Conservation (phyloP, 2,329 filamentous ascomycete species). For the Pseudocercospora musae region DNA sequence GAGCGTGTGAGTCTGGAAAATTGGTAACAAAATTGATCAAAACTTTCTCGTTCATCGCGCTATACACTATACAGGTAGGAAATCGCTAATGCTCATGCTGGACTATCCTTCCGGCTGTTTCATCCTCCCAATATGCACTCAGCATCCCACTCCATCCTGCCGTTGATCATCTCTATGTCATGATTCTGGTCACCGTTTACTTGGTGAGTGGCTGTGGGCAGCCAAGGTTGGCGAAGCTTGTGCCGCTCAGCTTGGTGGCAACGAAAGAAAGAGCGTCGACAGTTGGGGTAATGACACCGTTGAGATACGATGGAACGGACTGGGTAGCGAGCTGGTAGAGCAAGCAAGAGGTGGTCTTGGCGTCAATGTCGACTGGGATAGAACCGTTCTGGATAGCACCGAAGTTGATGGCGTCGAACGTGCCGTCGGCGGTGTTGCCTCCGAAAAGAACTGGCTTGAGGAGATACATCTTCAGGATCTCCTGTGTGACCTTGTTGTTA, state of each 20-base stretch:
- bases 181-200: neutral
- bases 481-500: conserved; percentile 34
- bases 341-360: conserved; percentile 38
- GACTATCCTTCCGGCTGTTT: neutral
- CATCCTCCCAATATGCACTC: neutral
- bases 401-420: conserved; percentile 33
- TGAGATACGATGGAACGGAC: conserved; percentile 38
- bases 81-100: neutral
- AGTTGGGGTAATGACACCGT: conserved; percentile 39
- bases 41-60: neutral
- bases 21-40: neutral
- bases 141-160: conserved; percentile 41
- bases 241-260: conserved; percentile 28
- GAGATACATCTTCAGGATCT: conserved; percentile 44
- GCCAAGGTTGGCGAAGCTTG: conserved; percentile 37
- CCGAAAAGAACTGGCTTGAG: conserved; percentile 35
- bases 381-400: conserved; percentile 41
- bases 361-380: conserved; percentile 29
- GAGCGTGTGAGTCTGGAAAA: neutral
- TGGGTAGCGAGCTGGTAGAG: conserved; percentile 45
- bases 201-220: conserved; percentile 33
- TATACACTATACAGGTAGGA: neutral
- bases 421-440: conserved; percentile 15
- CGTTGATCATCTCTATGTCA: conserved; percentile 18
- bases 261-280: conserved; percentile 36